Conservation (phyloP, 306 rosid species). For the Cicer pinnatifidum region DNA sequence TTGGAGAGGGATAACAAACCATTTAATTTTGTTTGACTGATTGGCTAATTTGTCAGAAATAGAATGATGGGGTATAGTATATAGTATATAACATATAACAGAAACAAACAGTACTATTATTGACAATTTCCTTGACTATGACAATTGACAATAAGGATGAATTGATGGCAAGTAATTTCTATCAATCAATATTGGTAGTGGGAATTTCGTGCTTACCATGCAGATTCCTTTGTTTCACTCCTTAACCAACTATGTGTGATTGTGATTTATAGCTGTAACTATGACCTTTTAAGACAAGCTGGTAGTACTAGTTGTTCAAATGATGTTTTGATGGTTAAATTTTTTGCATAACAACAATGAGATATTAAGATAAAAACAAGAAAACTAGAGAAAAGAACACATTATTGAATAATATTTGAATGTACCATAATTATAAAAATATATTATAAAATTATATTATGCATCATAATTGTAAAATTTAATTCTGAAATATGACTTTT, state of each 20-base stretch:
- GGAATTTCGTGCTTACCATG: constrained; percentile 5
- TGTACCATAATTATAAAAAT: no score
- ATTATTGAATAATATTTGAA: no score
- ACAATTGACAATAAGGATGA: constrained; percentile 10
- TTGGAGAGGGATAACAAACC: constrained; percentile 10
- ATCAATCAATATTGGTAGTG: background rate
- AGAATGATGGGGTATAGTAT: constrained; percentile 9
- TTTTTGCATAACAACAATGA: no score
- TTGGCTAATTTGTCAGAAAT: constrained; percentile 17
- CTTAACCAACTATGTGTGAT: no score
- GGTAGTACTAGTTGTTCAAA: no score
- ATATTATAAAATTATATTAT: no score
- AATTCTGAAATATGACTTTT: no score
- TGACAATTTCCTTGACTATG: constrained; percentile 38
- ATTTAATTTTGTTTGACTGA: constrained; percentile 12
- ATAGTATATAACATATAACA: background rate
- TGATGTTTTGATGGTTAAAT: no score
- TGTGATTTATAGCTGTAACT: background rate
- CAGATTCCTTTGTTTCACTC: constrained; percentile 30
- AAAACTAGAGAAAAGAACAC: no score
- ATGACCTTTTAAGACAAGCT: background rate
- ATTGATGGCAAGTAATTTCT: background rate
- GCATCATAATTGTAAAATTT: no score
- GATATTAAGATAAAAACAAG: no score
- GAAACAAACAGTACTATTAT: background rate